Conservation (phyloP, 371 early-diverging fungal species). For the Sporodiniella umbellata region DNA sequence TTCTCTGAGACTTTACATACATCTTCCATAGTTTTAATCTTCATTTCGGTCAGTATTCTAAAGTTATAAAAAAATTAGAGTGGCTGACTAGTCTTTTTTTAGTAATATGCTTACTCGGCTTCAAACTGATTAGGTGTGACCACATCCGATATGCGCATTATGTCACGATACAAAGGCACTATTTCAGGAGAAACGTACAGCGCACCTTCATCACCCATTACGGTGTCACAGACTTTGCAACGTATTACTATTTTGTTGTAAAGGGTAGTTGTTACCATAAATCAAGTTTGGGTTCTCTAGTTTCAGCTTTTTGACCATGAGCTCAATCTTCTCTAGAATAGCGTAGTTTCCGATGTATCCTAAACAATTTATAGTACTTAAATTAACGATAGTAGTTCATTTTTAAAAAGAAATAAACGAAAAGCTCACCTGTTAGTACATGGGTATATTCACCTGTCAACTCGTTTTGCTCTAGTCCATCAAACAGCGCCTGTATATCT, state of each 20-base stretch:
- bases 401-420: background rate
- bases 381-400: too few species aligned
- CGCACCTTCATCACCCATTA: conserved; percentile 87
- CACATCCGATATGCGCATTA: conserved; percentile 64
- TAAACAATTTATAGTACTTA: conserved; percentile 5
- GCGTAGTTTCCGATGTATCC: conserved; percentile 83
- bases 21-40: conserved; percentile 48
- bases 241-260: background rate
- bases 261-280: conserved; percentile 34
- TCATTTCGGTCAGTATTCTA: conserved; percentile 62
- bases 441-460: conserved; percentile 73
- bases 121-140: conserved; percentile 94
- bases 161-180: conserved; percentile 70
- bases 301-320: conserved; percentile 50
- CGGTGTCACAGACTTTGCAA: conserved; percentile 81
- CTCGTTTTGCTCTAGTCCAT: conserved; percentile 72
- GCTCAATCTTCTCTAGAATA: conserved; percentile 60
- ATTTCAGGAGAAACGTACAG: conserved; percentile 84
- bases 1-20: conserved; percentile 52
- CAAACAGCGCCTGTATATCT: conserved; percentile 66
- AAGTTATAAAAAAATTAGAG: background rate
- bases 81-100: background rate
- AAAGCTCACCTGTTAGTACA: conserved; percentile 66
- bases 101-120: conserved; percentile 61
- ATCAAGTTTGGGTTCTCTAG: conserved; percentile 41